Evolutionary conservation across 768 basidiomycete genomes (phyloP), one percentile per base, ranked within the genome.

Genomic region (Mycena kentingensis): DNA sequence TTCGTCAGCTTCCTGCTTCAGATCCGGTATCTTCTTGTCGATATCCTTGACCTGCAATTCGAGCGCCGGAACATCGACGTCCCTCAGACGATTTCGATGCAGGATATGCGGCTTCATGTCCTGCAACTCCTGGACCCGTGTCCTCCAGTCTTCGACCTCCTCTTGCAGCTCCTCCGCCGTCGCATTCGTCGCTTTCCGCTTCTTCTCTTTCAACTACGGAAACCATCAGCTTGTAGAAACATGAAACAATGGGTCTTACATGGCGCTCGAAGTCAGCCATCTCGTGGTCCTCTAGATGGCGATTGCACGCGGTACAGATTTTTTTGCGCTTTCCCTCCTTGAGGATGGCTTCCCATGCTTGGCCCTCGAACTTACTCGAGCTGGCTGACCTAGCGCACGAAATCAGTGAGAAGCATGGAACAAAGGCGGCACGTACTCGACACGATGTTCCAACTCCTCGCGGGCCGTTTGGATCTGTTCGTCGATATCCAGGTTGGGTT

Each of bases 251-350:
- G 46, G 19, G 19, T 72, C 84, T 46, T 51, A 90, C 92, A 62
- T 83, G 83, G 70, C 77, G 79, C 66, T 94, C 88, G 54, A 94
- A 90, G 1, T 78, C 75, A 0, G 70, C 69, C 11, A 78, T 56
- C 54, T 80, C 77, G 11, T 67, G 63, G 44, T 79, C 77, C 19
- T 79, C 71, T 63, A 98, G 70, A 32, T 74, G 74, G 1, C 94
- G 81, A 60, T 84, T 83, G 65, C 96, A 98, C 7, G 84, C 84
- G 11, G 80, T 74, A 62, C 96, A 99, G 0, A 76, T 67, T 62
- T 87, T 84, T 55, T 85, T 80, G 44, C 76, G 71, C 63, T 80
- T 81, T 28, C 88, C 90, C 1, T 69, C 66, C 15, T 73, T 69
- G 34, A 92, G 74, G 26, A 90, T 60, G 1, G 66, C 65, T 51